These are phyloP conservation scores for Hygrophorus russula DNA, from an alignment of 768 basidiomycete species.

Conservation along the genomic window DNA sequence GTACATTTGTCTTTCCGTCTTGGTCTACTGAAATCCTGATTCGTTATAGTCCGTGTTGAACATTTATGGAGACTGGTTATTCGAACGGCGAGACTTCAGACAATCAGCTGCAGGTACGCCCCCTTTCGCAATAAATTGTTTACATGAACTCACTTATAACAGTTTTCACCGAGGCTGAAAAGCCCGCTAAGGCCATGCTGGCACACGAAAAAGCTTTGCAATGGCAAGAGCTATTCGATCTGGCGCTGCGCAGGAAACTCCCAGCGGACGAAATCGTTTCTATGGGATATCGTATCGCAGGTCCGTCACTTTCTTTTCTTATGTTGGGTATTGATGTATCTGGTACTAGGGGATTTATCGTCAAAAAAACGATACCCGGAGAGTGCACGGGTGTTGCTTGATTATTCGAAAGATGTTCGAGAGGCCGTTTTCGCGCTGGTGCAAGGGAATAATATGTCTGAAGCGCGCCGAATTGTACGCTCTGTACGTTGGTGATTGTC, in stretches of 20 bases:
- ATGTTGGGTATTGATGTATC: constrained; percentile 4
- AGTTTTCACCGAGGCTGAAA: constrained; percentile 68
- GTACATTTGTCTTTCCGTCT: constrained; percentile 21
- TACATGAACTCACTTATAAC: constrained; percentile 2
- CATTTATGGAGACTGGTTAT: constrained; percentile 80
- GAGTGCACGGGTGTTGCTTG: constrained; percentile 71
- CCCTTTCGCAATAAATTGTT: not conserved
- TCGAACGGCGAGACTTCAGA: constrained; percentile 70
- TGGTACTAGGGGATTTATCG: constrained; percentile 56
- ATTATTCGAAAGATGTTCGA: constrained; percentile 71
- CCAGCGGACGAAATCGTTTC: constrained; percentile 45
- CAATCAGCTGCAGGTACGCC: constrained; percentile 72
- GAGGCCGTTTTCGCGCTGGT: constrained; percentile 69
- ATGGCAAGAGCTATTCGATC: constrained; percentile 88
- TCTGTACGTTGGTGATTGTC: not conserved
- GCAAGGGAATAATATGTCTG: constrained; percentile 75
- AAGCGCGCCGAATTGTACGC: constrained; percentile 76
- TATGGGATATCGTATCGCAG: constrained; percentile 70
- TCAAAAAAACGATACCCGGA: constrained; percentile 75
- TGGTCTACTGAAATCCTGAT: not conserved
- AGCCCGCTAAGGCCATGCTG: constrained; percentile 65
- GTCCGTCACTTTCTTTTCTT: constrained; percentile 29
- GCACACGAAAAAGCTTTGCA: constrained; percentile 80
- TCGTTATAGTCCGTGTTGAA: constrained; percentile 48
- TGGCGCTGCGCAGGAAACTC: constrained; percentile 45